Percentiles rank a stretch among this genome's conserved stretches.
These are phyloP conservation scores for Corinectria fuckeliana DNA, from an alignment of 2,329 filamentous ascomycete species.

Conservation along the genomic window DNA sequence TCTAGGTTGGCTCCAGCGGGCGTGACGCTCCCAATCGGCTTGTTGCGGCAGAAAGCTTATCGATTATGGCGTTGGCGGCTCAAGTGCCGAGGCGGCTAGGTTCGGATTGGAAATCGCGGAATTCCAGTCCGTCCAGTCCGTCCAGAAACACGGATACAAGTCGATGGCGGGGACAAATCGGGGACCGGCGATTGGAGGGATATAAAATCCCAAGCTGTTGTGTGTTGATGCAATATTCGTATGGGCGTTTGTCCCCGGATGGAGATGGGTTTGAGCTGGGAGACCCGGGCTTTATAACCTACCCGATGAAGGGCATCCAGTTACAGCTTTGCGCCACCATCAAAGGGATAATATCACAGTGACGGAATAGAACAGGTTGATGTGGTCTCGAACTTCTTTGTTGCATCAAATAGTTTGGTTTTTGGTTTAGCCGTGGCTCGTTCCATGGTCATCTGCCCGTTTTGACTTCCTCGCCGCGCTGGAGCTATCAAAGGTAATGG, in stretches of 20 bases:
- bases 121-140: too few relatives aligned
- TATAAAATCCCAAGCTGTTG: neutral
- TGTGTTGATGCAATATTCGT: neutral
- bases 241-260: neutral
- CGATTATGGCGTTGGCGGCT: constrained; percentile 25
- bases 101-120: constrained; percentile 42
- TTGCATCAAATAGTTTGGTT: neutral
- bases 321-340: neutral
- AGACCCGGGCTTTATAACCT: neutral
- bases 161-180: constrained; percentile 21
- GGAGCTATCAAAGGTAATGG: constrained; percentile 8
- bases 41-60: constrained; percentile 38
- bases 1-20: constrained; percentile 15
- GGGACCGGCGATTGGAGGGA: constrained; percentile 25
- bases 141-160: too few relatives aligned
- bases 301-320: neutral
- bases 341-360: constrained; percentile 3
- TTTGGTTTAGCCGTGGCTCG: neutral
- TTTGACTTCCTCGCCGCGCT: constrained; percentile 20
- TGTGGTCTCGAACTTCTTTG: neutral
- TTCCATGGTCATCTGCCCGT: constrained; percentile 29
- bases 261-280: neutral
- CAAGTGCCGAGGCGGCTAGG: constrained; percentile 35
- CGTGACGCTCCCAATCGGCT: constrained; percentile 36
- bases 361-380: neutral